Conservation (phyloP, 345 rosid genomes). For the Hibiscus tridactylites region DNA sequence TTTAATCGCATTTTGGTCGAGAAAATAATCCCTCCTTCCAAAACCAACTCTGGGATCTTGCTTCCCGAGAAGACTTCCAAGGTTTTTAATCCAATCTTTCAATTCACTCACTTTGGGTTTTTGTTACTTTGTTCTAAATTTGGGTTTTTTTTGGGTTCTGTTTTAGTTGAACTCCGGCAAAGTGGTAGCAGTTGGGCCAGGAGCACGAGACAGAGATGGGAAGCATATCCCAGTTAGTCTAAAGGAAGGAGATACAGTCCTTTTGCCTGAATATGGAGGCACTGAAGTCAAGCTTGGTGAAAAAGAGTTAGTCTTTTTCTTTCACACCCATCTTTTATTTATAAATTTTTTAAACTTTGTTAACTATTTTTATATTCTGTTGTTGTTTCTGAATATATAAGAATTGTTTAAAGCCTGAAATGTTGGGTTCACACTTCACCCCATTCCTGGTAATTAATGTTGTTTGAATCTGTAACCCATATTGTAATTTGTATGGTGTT, state of each 20-base stretch:
- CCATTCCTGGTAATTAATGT: neutral
- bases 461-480: neutral
- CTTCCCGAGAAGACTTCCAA: constrained; percentile 58
- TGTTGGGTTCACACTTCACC: neutral
- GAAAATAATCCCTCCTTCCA: constrained; percentile 60
- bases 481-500: neutral
- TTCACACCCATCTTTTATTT: neutral
- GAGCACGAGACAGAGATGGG: constrained; percentile 50
- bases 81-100: constrained; percentile 19
- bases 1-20: constrained; percentile 66
- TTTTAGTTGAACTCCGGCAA: constrained; percentile 67
- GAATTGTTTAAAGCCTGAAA: neutral
- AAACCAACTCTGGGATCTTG: constrained; percentile 62
- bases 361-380: neutral
- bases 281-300: constrained; percentile 76
- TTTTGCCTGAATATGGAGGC: constrained; percentile 66
- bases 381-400: neutral
- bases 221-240: constrained; percentile 49
- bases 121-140: neutral
- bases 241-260: constrained; percentile 81
- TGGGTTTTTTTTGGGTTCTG: neutral
- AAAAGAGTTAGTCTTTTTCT: constrained; percentile 47
- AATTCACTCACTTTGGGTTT: neutral
- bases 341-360: neutral
- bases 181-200: constrained; percentile 77